Percentiles rank a stretch among this genome's conserved stretches.
Evolutionary conservation across 179 eudicot genomes (phyloP).

Genomic region (Beta macrorhiza): DNA sequence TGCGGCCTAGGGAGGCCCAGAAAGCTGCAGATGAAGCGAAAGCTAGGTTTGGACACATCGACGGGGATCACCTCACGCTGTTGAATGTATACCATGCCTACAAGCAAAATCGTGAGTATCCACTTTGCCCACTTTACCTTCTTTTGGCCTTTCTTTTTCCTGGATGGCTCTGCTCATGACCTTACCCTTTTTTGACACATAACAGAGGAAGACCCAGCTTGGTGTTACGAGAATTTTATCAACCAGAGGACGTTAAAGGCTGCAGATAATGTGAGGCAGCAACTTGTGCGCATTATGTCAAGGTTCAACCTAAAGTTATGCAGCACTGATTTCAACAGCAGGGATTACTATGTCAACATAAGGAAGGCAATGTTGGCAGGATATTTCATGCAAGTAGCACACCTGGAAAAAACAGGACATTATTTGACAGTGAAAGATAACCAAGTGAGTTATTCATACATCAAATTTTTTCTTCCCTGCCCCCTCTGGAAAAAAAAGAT

Average conservation of each 20-base stretch:
- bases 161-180: neutral
- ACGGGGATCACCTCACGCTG: conserved; percentile 96
- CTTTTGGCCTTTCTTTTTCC: neutral
- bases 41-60: conserved; percentile 93
- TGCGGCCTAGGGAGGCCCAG: conserved; percentile 99
- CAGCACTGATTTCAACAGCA: conserved; percentile 92
- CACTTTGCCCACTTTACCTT: neutral
- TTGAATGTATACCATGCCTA: conserved; percentile 94
- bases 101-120: conserved; percentile 84
- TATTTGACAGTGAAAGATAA: conserved; percentile 94
- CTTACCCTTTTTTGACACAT: neutral
- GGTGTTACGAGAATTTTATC: conserved; percentile 93
- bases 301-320: conserved; percentile 81
- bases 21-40: conserved; percentile 99
- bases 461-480: neutral
- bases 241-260: conserved; percentile 73
- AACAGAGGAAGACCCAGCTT: conserved; percentile 79
- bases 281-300: conserved; percentile 82
- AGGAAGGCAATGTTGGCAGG: conserved; percentile 98
- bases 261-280: conserved; percentile 96
- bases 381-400: conserved; percentile 98
- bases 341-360: conserved; percentile 88
- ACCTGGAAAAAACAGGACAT: conserved; percentile 83
- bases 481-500: neutral
- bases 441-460: conserved; percentile 47